A percentile compares a stretch with the other conserved stretches of the same genome.
Evolutionary conservation across 2,329 filamentous ascomycete species (phyloP).

Genomic region (Cladophialophora bantiana): DNA sequence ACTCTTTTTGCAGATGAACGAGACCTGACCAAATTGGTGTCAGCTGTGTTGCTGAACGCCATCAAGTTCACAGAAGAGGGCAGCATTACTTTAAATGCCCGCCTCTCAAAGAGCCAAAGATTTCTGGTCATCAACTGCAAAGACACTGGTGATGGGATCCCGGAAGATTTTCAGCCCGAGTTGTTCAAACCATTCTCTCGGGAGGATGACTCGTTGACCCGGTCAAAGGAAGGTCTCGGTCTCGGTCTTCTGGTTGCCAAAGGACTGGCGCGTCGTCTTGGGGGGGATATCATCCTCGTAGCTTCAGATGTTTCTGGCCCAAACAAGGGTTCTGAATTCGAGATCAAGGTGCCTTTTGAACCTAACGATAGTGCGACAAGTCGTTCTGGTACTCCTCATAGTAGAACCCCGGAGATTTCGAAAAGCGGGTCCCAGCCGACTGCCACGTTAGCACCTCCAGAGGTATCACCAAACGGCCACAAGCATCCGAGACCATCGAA

Average conservation of each 20-base stretch:
- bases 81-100: slow-evolving; percentile 63
- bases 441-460: slow-evolving; percentile 10
- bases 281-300: slow-evolving; percentile 70
- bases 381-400: slow-evolving; percentile 58
- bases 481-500: slow-evolving; percentile 1
- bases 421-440: slow-evolving; percentile 18
- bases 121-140: slow-evolving; percentile 68
- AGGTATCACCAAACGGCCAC: slow-evolving; percentile 45
- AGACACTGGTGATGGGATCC: slow-evolving; percentile 74
- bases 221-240: slow-evolving; percentile 72
- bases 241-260: slow-evolving; percentile 76
- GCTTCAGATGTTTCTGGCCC: slow-evolving; percentile 68
- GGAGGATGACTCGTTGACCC: slow-evolving; percentile 71
- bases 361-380: slow-evolving; percentile 55
- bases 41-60: slow-evolving; percentile 70
- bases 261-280: slow-evolving; percentile 71
- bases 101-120: slow-evolving; percentile 58
- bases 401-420: slow-evolving; percentile 47
- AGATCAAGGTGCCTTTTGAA: slow-evolving; percentile 69
- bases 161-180: slow-evolving; percentile 68
- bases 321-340: slow-evolving; percentile 70
- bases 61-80: slow-evolving; percentile 75
- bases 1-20: slow-evolving; percentile 64
- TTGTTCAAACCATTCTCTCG: slow-evolving; percentile 75
- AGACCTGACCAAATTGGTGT: slow-evolving; percentile 69